Evolutionary conservation across 2,329 filamentous ascomycete genomes (phyloP), one percentile per base, ranked within the genome.

Genomic region (Knoxdaviesia capensis): DNA sequence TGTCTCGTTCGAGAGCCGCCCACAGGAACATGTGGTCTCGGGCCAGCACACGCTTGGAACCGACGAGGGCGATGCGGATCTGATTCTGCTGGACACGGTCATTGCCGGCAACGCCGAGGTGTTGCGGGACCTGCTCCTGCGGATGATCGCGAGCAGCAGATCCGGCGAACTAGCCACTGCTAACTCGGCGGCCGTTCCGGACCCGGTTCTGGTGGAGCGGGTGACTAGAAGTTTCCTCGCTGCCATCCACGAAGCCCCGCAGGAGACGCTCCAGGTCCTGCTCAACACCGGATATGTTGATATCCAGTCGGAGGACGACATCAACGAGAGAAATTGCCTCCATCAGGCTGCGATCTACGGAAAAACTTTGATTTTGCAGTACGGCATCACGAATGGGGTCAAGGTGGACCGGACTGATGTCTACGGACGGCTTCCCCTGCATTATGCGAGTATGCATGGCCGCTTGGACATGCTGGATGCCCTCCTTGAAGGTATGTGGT

Each of bases 261-360:
- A 80, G 48, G 73, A 80, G 31, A 78, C 87, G 6, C 65, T 96
- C 20, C 71, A 75, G 45, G 64, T 84, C 5, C 69, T 98, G 30
- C 65, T 94, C 30, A 76, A 82, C 40, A 94, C 87, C 3, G 74
- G 75, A 0, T 63, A 90, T 29, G 83, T 98, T 33, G 80, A 96
- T 56, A 70, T 94, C n/a, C 77, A 85, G 52, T 90, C 86, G 1
- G 85, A 93, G 52, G 90, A 98, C 55, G 87, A 94, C 52, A 96
- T 98, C 57, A 98, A 96, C 52, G 88, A 94, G 61, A 74, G 90
- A 36, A 98, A 94, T 53, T 94, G 87, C 54, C 67, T 98, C 39
- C 90, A 98, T 52, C 90, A 96, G 60, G 84, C 90, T n/a, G 80
- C 87, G 1, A 94, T 96, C 41, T 93, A 92, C 46, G 87, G 87